These are phyloP conservation scores for Bauhinia variegata DNA, from an alignment of 306 rosid species.

Conservation along the genomic window DNA sequence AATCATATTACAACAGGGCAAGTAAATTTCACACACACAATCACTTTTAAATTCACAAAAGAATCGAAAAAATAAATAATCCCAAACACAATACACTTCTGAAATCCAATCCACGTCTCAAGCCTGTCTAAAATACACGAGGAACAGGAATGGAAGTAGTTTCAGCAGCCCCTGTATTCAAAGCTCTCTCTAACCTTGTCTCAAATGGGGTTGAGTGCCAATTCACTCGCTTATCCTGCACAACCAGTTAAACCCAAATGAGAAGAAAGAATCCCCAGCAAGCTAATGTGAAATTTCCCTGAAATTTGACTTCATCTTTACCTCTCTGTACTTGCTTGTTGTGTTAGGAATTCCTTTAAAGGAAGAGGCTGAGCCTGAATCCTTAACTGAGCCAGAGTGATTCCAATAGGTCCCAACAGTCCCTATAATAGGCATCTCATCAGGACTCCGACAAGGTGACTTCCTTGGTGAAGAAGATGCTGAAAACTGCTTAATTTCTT, in stretches of 20 bases:
- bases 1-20: conserved; percentile 32
- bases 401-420: conserved; percentile 82
- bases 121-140: conserved; percentile 34
- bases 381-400: conserved; percentile 42
- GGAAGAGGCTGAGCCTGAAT: conserved; percentile 54
- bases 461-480: conserved; percentile 71
- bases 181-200: conserved; percentile 81
- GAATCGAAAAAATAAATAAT: conserved; percentile 37
- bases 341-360: conserved; percentile 86
- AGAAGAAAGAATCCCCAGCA: conserved; percentile 60
- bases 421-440: conserved; percentile 83
- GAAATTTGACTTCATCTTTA: conserved; percentile 48
- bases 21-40: conserved; percentile 35
- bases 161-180: conserved; percentile 58
- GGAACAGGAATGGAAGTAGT: conserved; percentile 43
- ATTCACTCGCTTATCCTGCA: conserved; percentile 83
- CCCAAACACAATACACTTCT: conserved; percentile 35
- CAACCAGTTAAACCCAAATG: conserved; percentile 44
- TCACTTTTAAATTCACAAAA: conserved; percentile 42
- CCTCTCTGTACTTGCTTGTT: conserved; percentile 92
- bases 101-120: conserved; percentile 35
- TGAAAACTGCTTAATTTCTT: conserved; percentile 76
- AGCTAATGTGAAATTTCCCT: conserved; percentile 21
- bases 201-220: conserved; percentile 92
- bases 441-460: conserved; percentile 68